A percentile compares a stretch with the other conserved stretches of the same genome.
phyloP scores from a whole-genome alignment of 805 yeast genomes.

The Danielia oregonensis region DNA sequence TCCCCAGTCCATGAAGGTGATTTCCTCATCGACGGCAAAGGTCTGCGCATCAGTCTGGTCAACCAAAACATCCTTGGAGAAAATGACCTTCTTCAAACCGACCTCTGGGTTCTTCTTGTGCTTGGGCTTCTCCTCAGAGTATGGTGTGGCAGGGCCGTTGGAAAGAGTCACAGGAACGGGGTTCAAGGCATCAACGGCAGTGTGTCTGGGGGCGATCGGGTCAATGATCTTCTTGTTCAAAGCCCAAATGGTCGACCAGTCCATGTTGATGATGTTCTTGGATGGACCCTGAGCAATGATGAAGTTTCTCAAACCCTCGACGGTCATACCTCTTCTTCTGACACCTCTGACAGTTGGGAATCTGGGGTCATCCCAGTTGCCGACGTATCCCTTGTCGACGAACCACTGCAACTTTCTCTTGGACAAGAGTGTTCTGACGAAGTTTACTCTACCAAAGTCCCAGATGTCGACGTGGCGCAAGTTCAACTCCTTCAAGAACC shows the following conservation, averaged over 20 bases:
- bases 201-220: conserved; percentile 94
- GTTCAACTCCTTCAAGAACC: conserved; percentile 81
- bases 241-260: conserved; percentile 98
- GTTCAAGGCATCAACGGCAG: conserved; percentile 64
- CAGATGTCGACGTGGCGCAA: conserved; percentile 93
- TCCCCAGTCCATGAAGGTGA: conserved; percentile 99
- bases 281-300: conserved; percentile 97
- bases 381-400: conserved; percentile 84
- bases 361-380: conserved; percentile 98
- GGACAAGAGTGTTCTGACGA: conserved; percentile 89
- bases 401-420: conserved; percentile 99
- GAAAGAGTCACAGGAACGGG: conserved; percentile 67
- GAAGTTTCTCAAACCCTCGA: conserved; percentile 93
- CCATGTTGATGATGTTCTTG: conserved; percentile 91
- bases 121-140: conserved; percentile 74
- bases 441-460: conserved; percentile 98
- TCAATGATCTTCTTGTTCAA: conserved; percentile 95
- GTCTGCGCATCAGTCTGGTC: conserved; percentile 82
- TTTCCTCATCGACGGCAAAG: conserved; percentile 77
- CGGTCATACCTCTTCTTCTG: conserved; percentile 99
- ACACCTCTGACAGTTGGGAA: conserved; percentile 99
- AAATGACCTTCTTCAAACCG: conserved; percentile 78
- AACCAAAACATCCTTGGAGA: conserved; percentile 58
- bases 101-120: conserved; percentile 94
- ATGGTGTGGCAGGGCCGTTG: conserved; percentile 64